phyloP scores from a whole-genome alignment of 768 basidiomycete species.

The Scleroderma bovista region DNA sequence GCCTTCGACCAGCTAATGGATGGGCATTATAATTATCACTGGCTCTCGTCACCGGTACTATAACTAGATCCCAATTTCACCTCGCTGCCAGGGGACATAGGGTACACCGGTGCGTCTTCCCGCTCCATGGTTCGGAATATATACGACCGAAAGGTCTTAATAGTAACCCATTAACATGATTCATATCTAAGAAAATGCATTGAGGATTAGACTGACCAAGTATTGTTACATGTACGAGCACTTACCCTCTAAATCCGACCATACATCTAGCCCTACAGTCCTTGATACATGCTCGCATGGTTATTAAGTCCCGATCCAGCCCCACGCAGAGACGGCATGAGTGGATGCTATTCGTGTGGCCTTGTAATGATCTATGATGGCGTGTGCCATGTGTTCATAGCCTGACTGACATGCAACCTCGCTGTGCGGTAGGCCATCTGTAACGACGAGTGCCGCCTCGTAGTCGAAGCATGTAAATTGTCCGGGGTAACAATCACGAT shows the following conservation, averaged over 20 bases:
- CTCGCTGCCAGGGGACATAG: too few relatives aligned
- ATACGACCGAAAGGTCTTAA: not conserved
- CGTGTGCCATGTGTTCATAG: conserved; percentile 55
- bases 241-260: conserved; percentile 66
- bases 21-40: too few relatives aligned
- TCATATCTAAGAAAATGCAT: conserved; percentile 34
- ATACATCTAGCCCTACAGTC: conserved; percentile 53
- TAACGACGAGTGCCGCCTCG: too few relatives aligned
- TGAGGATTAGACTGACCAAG: not conserved
- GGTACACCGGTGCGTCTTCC: too few relatives aligned
- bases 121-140: too few relatives aligned
- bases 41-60: too few relatives aligned
- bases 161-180: conserved; percentile 38
- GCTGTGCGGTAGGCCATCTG: too few relatives aligned
- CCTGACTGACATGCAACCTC: too few relatives aligned
- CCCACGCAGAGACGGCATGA: conserved; percentile 60
- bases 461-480: too few relatives aligned
- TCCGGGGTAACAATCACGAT: too few relatives aligned
- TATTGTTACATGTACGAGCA: conserved; percentile 1
- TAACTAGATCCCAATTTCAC: too few relatives aligned
- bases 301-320: not conserved
- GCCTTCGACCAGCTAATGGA: too few relatives aligned
- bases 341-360: conserved; percentile 45
- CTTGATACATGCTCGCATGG: conserved; percentile 27
- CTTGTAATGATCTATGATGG: conserved; percentile 45